Percentiles rank a stretch among this genome's conserved stretches.
Evolutionary conservation across 202 grass and related monocot genomes (phyloP).

Genomic region (Zizania palustris): DNA sequence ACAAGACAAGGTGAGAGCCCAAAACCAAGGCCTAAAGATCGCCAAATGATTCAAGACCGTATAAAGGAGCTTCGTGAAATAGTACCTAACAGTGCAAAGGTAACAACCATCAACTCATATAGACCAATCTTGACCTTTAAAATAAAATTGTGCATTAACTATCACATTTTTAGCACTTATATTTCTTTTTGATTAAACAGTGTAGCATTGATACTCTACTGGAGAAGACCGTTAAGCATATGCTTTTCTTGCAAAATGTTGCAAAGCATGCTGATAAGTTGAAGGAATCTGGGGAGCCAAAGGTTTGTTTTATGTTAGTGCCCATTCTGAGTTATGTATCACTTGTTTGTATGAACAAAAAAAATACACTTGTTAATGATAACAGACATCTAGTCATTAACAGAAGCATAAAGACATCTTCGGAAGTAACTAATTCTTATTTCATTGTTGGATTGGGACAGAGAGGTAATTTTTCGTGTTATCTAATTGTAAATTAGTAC

Average conservation of each 20-base stretch:
- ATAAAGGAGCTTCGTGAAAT: constrained; percentile 76
- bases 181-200: constrained; percentile 46
- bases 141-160: background rate
- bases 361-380: background rate
- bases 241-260: constrained; percentile 79
- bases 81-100: constrained; percentile 69
- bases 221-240: constrained; percentile 77
- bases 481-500: background rate
- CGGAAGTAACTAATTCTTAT: background rate
- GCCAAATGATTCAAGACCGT: constrained; percentile 72
- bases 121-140: background rate
- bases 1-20: constrained; percentile 53
- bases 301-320: constrained; percentile 41
- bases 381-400: background rate
- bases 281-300: constrained; percentile 58
- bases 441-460: background rate
- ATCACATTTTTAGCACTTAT: background rate
- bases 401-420: background rate
- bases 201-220: constrained; percentile 73
- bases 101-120: constrained; percentile 6
- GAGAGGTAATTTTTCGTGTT: background rate
- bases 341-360: background rate
- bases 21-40: constrained; percentile 64
- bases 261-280: constrained; percentile 64
- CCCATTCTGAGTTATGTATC: background rate